Conservation (phyloP, 2,329 filamentous ascomycete species). For the Clarireedia monteithiana region DNA sequence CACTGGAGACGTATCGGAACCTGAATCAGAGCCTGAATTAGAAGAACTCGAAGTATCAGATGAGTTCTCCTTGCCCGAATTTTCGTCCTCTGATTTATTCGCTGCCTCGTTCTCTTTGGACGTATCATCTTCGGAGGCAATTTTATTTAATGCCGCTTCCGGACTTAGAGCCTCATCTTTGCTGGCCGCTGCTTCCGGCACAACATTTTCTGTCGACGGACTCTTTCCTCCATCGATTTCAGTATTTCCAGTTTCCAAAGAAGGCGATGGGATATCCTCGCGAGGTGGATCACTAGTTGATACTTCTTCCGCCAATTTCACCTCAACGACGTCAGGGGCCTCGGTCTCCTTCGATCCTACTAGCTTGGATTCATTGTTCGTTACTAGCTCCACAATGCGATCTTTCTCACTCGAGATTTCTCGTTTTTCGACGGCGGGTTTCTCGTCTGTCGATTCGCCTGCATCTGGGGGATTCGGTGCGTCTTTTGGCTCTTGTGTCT, state of each 20-base stretch:
- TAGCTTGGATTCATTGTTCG: too few species aligned
- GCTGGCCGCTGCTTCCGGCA: neutral
- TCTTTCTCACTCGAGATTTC: neutral
- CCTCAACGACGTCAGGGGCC: too few species aligned
- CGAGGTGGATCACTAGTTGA: too few species aligned
- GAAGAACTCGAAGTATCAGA: neutral
- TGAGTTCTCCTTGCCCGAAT: neutral
- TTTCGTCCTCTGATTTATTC: neutral
- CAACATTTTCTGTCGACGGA: neutral
- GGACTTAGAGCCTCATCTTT: neutral
- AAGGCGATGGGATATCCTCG: too few species aligned
- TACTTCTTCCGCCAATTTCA: too few species aligned
- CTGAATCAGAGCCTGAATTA: neutral
- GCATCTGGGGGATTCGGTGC: neutral
- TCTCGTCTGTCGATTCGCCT: too few species aligned
- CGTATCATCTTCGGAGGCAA: neutral
- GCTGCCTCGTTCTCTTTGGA: neutral
- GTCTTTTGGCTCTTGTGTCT: neutral
- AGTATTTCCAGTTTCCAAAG: too few species aligned
- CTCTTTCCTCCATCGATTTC: too few species aligned
- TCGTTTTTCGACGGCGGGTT: neutral
- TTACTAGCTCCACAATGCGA: too few species aligned
- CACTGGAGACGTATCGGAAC: neutral
- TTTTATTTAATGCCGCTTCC: too few species aligned
- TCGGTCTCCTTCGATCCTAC: too few species aligned